Evolutionary conservation across 192 early-diverging fungal species (phyloP), one percentile per base, ranked within the genome.

Genomic region (Podila minutissima): DNA sequence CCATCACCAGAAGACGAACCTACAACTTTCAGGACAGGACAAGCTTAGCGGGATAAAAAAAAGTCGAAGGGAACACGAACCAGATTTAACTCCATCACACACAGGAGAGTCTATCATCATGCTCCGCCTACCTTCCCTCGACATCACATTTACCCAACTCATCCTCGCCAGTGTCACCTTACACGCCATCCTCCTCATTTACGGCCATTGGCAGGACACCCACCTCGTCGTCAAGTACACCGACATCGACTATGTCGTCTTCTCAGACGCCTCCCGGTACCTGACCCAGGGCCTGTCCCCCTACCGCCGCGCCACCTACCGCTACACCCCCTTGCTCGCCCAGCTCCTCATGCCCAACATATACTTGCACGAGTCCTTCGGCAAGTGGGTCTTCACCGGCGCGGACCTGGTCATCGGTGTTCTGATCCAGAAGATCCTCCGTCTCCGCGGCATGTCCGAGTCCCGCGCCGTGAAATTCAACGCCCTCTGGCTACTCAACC

Each of bases 171-270:
- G 77, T 49, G 62, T 69, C 10, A 66, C 49, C 11, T 22, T 81
- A 15, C 77, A 81, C 53, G 71, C 15, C 12, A 59, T 81, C 66
- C 38, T 98, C 67, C 84, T 96, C 26, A 57, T 92, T 13, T 99
- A 97, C 78, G 96, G 97, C 7, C 86, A 93, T 65, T 93, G 91
- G 89, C 97, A 98, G 75, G 98, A 99, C 74, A 85, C 87, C 5
- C 83, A 95, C 58, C 89, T 94, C 63, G 88, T 91, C 26, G 94
- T 99, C n/a, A 98, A 98, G 66, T 99, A 97, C 82, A 99, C 98
- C 4, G 98, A 99, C 71, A 93, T 99, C 66, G 98, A 99, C 84
- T 99, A 99, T 84, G 84, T 88, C 29, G 98, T 99, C 46, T 98
- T 98, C 67, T 93, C 94, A 37, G 98, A 99, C 82, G 98, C 96